Evolutionary conservation across 257 asterid genomes (phyloP), one percentile per base, ranked within the genome.

Genomic region (Scutellaria barbata): DNA sequence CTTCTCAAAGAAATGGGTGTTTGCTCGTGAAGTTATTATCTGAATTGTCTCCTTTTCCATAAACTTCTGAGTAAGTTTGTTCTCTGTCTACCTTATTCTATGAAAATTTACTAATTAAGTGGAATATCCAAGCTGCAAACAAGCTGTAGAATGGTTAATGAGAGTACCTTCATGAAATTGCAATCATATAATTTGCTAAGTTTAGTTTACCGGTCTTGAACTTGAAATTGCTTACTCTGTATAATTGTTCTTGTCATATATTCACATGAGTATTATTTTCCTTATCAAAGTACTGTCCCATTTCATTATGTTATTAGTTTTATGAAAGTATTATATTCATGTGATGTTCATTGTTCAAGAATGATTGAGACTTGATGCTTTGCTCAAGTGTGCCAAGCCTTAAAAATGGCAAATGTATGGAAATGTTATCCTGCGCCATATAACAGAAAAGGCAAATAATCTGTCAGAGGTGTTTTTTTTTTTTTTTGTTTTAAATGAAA

Each of bases 181-280:
- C 71, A 25, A n/a, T 47, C 58, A 47, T 65, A 47, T 47, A 18
- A 65, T 10, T 8, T 16, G 33, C 63, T 67, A 7, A 13, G 5
- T 61, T 40, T 61, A 16, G n/a, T 1, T 10, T 46, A 12, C 4
- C 41, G 20, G 16, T 43, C 41, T 43, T 54, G 9, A 40, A 18
- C 61, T 8, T 56, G 22, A 20, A 55, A 22, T n/a, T 54, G 33
- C 43, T 41, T 11, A 12, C 41, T 41, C 47, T 47, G 12, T 17
- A 9, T 37, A 6, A 16, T 51, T 17, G 52, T 68, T 22, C 37
- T 20, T 39, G 52, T 53, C 53, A 20, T 8, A 40, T 35, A 10
- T 43, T 56, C 20, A 43, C 17, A n/a, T 55, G 55, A 42, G 22
- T 56, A 22, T 68, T 42, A 20, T 30, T 11, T 67, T 35, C 47